A percentile compares a stretch with the other conserved stretches of the same genome.
phyloP scores from a whole-genome alignment of 2,329 filamentous ascomycete genomes.

The Pseudohalonectria lignicola region DNA sequence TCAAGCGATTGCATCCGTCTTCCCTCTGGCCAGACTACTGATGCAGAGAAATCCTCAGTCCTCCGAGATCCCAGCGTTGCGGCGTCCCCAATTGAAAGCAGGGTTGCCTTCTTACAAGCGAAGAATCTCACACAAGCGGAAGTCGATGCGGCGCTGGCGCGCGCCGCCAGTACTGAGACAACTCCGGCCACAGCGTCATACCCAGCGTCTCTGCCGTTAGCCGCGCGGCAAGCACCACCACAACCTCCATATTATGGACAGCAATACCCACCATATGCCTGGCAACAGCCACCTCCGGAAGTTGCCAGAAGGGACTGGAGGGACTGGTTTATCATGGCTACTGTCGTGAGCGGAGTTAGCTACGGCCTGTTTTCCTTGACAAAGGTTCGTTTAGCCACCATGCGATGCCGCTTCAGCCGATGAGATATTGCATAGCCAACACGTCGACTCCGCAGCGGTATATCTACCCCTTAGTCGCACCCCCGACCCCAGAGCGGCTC shows the following conservation, averaged over 20 bases:
- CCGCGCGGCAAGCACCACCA: slow-evolving; percentile 33
- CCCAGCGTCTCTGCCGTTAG: slow-evolving; percentile 27
- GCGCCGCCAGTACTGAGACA: slow-evolving; percentile 53
- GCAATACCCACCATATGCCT: slow-evolving; percentile 38
- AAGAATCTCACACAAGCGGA: slow-evolving; percentile 98
- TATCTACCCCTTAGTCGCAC: slow-evolving; percentile 79
- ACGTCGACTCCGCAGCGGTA: slow-evolving; percentile 53
- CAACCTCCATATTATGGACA: slow-evolving; percentile 33
- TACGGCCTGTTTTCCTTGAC: slow-evolving; percentile 84
- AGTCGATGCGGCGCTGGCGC: slow-evolving; percentile 71
- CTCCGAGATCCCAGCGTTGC: slow-evolving; percentile 90
- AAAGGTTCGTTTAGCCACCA: slow-evolving; percentile 46
- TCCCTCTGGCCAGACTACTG: too few species aligned
- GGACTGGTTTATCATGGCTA: slow-evolving; percentile 99
- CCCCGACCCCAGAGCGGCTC: slow-evolving; percentile 85
- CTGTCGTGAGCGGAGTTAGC: slow-evolving; percentile 77
- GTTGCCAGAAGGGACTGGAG: slow-evolving; percentile 84
- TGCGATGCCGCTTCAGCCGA: background rate
- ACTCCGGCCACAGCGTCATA: slow-evolving; percentile 23
- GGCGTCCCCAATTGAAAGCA: slow-evolving; percentile 81
- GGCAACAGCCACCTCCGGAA: slow-evolving; percentile 45
- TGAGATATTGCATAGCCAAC: background rate
- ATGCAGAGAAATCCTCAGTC: too few species aligned
- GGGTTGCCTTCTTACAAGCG: slow-evolving; percentile 83
- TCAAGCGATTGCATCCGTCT: too few species aligned